These are phyloP conservation scores for Ammopiptanthus mongolicus DNA, from an alignment of 306 rosid species.

Conservation along the genomic window DNA sequence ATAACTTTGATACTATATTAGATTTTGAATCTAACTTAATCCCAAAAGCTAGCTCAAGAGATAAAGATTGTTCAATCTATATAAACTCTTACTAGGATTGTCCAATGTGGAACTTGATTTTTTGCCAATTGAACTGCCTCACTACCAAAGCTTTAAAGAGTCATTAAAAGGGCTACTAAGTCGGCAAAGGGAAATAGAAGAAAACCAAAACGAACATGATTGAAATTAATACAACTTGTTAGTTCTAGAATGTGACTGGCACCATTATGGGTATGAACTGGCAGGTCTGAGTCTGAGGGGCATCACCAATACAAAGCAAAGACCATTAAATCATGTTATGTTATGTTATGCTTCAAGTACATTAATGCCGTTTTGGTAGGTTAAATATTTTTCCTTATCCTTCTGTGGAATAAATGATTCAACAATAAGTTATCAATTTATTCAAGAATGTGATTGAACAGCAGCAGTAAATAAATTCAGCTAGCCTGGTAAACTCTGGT, in stretches of 20 bases:
- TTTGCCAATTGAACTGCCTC: too few relatives aligned
- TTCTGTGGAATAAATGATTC: background rate
- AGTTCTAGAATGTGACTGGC: constrained; percentile 26
- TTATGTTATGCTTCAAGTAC: background rate
- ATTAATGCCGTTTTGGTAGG: constrained; percentile 38
- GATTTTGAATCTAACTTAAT: too few relatives aligned
- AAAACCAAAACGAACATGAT: constrained; percentile 23
- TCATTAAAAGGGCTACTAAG: background rate
- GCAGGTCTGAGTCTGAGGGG: background rate
- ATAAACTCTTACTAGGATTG: too few relatives aligned
- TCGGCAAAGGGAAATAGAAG: background rate
- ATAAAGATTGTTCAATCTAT: too few relatives aligned
- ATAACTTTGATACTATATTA: too few relatives aligned
- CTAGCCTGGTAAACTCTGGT: background rate
- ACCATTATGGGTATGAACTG: constrained; percentile 32
- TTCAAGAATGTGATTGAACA: background rate
- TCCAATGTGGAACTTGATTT: too few relatives aligned
- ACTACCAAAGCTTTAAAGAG: constrained; percentile 22
- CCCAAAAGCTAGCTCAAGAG: too few relatives aligned
- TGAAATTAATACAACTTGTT: constrained; percentile 28
- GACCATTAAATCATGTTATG: constrained; percentile 5
- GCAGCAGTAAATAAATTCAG: background rate
- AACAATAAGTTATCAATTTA: background rate
- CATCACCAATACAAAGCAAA: constrained; percentile 12
- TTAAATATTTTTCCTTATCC: background rate